These are phyloP conservation scores for Eragrostis tef DNA, from an alignment of 202 grass and related monocot species.

Conservation along the genomic window DNA sequence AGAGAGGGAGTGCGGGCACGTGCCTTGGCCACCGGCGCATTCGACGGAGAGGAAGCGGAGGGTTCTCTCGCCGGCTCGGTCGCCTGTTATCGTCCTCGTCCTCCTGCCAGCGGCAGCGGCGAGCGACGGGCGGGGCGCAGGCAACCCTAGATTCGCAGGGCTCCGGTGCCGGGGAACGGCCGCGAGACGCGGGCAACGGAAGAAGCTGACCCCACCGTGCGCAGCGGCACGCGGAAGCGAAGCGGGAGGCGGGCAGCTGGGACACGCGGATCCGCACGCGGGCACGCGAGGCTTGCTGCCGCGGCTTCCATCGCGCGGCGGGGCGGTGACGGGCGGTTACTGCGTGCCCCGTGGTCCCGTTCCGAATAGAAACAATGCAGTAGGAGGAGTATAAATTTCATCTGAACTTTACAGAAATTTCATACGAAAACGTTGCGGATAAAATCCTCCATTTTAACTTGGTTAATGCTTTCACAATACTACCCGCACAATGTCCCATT, in stretches of 20 bases:
- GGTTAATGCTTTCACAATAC: too few relatives aligned
- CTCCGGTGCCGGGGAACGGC: slow-evolving; percentile 15
- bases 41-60: slow-evolving; percentile 11
- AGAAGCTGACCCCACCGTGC: background rate
- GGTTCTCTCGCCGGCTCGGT: background rate
- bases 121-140: background rate
- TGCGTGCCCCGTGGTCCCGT: too few relatives aligned
- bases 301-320: background rate
- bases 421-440: too few relatives aligned
- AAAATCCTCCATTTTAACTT: too few relatives aligned
- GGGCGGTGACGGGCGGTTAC: background rate
- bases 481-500: too few relatives aligned
- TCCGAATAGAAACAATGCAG: too few relatives aligned
- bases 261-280: background rate
- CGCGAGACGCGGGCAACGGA: slow-evolving; percentile 10
- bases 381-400: too few relatives aligned
- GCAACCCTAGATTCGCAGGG: slow-evolving; percentile 50
- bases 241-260: background rate
- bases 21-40: slow-evolving; percentile 43
- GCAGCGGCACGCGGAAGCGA: slow-evolving; percentile 31
- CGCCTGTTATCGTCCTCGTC: background rate
- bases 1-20: background rate
- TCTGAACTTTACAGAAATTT: too few relatives aligned
- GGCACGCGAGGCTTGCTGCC: background rate
- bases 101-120: too few relatives aligned